These are phyloP conservation scores for Jamesozyma rosinii DNA, from an alignment of 805 yeast genomes.

Conservation along the genomic window DNA sequence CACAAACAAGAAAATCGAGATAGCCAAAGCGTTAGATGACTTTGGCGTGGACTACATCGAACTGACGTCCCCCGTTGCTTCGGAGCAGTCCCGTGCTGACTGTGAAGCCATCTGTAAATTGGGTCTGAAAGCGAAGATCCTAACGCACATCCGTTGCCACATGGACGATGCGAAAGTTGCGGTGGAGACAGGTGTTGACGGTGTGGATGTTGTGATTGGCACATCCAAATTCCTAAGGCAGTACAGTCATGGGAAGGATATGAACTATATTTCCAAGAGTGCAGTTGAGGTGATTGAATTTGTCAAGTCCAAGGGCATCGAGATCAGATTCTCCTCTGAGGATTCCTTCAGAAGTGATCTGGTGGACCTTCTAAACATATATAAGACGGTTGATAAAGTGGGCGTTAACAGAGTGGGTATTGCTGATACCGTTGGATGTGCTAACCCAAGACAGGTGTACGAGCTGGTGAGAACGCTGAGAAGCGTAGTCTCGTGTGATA, in stretches of 20 bases:
- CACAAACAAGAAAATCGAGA: constrained; percentile 91
- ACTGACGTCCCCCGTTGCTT: constrained; percentile 94
- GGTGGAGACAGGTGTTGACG: constrained; percentile 97
- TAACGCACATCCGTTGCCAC: constrained; percentile 95
- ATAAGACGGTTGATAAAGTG: constrained; percentile 91
- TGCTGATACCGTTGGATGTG: constrained; percentile 98
- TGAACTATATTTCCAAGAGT: constrained; percentile 91
- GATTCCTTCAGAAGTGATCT: constrained; percentile 96
- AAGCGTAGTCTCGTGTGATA: constrained; percentile 90
- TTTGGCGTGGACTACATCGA: constrained; percentile 98
- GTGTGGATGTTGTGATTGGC: constrained; percentile 97
- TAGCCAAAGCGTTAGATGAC: constrained; percentile 93
- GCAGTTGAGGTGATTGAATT: constrained; percentile 96
- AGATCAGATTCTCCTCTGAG: constrained; percentile 92
- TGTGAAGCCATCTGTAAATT: constrained; percentile 98
- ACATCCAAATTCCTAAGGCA: constrained; percentile 91
- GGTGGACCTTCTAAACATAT: constrained; percentile 88
- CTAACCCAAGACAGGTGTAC: constrained; percentile 97
- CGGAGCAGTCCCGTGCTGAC: constrained; percentile 84
- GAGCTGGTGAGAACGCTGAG: constrained; percentile 90
- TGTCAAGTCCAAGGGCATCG: constrained; percentile 93
- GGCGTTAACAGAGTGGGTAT: constrained; percentile 98
- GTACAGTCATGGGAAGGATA: constrained; percentile 95
- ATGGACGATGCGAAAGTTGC: constrained; percentile 98
- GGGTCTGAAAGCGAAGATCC: constrained; percentile 89